phyloP scores from a whole-genome alignment of 2,329 filamentous ascomycete species.

The Fusarium gaditjirri region DNA sequence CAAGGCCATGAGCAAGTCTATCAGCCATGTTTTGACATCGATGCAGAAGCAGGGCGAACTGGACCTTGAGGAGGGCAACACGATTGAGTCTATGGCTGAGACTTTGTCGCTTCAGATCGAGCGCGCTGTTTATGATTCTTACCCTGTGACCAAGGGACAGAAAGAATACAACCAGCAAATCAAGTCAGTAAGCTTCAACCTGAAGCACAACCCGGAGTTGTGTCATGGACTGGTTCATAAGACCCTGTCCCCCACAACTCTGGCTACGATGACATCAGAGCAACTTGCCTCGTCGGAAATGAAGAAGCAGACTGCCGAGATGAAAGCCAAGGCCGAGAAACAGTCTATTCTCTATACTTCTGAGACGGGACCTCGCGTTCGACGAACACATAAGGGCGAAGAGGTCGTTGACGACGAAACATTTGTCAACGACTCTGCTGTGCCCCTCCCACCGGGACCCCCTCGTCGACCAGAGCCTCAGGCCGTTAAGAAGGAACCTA shows the following conservation, averaged over 20 bases:
- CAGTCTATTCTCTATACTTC: constrained; percentile 86
- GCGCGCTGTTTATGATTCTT: constrained; percentile 70
- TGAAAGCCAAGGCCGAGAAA: constrained; percentile 82
- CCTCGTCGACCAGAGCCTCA: constrained; percentile 38
- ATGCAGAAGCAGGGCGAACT: constrained; percentile 75
- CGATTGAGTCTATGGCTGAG: constrained; percentile 72
- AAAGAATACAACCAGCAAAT: constrained; percentile 71
- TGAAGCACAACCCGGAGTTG: constrained; percentile 87
- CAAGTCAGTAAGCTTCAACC: constrained; percentile 82
- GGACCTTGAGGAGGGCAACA: constrained; percentile 70
- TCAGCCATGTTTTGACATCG: constrained; percentile 72
- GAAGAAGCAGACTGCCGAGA: constrained; percentile 78
- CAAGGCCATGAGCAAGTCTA: constrained; percentile 75
- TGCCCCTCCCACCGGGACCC: constrained; percentile 42
- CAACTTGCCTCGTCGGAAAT: constrained; percentile 93
- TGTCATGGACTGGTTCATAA: constrained; percentile 79
- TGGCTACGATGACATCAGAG: constrained; percentile 89
- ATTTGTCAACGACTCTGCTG: constrained; percentile 51
- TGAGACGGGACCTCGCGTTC: constrained; percentile 76
- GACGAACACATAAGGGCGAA: constrained; percentile 94
- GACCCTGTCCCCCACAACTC: constrained; percentile 75
- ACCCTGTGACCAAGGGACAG: constrained; percentile 57
- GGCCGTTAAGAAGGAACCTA: constrained; percentile 51
- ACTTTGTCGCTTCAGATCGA: constrained; percentile 83
- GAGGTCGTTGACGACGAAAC: constrained; percentile 85